Percentiles rank a stretch among this genome's conserved stretches.
Conservation (phyloP, 2,329 filamentous ascomycete species). For the Exophiala aquamarina region DNA sequence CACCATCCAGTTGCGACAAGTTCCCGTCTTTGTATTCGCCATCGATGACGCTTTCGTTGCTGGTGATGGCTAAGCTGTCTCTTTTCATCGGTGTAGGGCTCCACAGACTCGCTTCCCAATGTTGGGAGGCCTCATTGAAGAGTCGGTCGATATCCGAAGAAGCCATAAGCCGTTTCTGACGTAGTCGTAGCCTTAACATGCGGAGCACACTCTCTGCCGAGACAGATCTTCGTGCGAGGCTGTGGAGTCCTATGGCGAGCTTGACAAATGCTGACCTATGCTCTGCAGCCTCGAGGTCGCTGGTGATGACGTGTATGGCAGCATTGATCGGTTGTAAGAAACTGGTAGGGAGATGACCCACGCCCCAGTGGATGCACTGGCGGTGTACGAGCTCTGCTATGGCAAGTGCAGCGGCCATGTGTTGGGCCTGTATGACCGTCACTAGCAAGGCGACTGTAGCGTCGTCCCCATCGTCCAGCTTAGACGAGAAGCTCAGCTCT, state of each 20-base stretch:
- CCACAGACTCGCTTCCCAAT: constrained; percentile 5
- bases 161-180: constrained; percentile 5
- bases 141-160: background rate
- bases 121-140: constrained; percentile 5
- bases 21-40: no score
- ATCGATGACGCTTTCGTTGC: no score
- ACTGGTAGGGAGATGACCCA: constrained; percentile 8
- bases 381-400: constrained; percentile 6
- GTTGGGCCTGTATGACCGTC: constrained; percentile 6
- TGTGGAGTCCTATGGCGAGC: constrained; percentile 3
- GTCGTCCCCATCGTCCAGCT: constrained; percentile 6
- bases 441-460: constrained; percentile 4
- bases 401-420: constrained; percentile 6
- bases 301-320: constrained; percentile 3
- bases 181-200: constrained; percentile 4
- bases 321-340: constrained; percentile 8
- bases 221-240: constrained; percentile 4
- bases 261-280: constrained; percentile 8
- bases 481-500: constrained; percentile 5
- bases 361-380: constrained; percentile 6
- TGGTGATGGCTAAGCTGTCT: background rate
- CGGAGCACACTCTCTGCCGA: constrained; percentile 8
- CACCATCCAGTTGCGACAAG: background rate
- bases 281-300: constrained; percentile 4
- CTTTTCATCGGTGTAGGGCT: background rate